Evolutionary conservation across 2,329 filamentous ascomycete genomes (phyloP).

Genomic region (Chlorencoelia australis): DNA sequence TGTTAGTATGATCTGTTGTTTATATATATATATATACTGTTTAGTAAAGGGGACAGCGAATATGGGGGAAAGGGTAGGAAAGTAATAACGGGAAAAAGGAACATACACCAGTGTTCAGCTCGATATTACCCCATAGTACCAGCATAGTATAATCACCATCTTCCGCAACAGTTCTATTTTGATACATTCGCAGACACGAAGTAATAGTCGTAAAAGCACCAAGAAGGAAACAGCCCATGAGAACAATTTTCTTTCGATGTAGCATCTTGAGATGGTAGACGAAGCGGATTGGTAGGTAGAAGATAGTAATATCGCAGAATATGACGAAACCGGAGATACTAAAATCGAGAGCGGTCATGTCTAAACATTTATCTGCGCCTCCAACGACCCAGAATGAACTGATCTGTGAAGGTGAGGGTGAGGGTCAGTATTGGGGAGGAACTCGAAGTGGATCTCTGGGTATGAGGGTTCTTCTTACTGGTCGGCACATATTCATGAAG

Average conservation of each 20-base stretch:
- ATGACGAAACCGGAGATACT: too few species aligned
- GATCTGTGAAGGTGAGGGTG: too few species aligned
- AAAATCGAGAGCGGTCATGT: too few species aligned
- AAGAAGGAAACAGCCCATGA: conserved; percentile 12
- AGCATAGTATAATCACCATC: conserved; percentile 2
- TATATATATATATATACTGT: not conserved
- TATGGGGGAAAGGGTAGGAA: not conserved
- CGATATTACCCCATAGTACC: conserved; percentile 4
- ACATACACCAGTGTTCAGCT: conserved; percentile 3
- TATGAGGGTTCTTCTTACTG: too few species aligned
- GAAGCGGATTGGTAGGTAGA: conserved; percentile 12
- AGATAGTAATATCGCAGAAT: conserved; percentile 7
- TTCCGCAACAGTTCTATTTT: conserved; percentile 26
- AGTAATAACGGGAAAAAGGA: not conserved
- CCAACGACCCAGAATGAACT: too few species aligned
- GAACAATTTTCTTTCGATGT: conserved; percentile 7
- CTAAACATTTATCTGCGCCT: too few species aligned
- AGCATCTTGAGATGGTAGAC: conserved; percentile 9
- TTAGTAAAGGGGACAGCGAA: not conserved
- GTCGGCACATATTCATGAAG: too few species aligned
- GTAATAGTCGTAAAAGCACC: conserved; percentile 9
- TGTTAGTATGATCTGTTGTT: conserved; percentile 11
- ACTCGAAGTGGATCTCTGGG: too few species aligned
- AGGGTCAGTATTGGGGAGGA: too few species aligned
- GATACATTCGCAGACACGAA: conserved; percentile 4